These are phyloP conservation scores for Cymbopogon flexuosus DNA, from an alignment of 202 grass and related monocot species.

Conservation along the genomic window DNA sequence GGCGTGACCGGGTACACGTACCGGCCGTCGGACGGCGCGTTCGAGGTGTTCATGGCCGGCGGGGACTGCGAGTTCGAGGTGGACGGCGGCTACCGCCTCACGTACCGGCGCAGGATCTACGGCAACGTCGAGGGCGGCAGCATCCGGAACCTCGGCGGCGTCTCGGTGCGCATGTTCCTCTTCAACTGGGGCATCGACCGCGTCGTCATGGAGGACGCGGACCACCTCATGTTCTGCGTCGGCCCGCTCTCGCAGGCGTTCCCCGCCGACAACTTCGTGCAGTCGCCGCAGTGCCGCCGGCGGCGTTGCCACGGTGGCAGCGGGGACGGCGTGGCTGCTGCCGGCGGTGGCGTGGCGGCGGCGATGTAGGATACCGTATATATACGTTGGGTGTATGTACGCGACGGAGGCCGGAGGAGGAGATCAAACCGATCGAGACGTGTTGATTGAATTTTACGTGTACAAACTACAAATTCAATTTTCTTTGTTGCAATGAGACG, in stretches of 20 bases:
- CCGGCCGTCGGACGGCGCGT: conserved; percentile 43
- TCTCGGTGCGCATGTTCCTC: conserved; percentile 51
- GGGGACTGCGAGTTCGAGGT: conserved; percentile 69
- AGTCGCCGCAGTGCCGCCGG: conserved; percentile 43
- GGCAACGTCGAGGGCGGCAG: conserved; percentile 57
- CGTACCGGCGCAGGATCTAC: conserved; percentile 55
- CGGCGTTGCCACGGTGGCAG: not conserved
- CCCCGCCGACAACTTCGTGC: conserved; percentile 48
- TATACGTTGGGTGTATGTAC: too few relatives aligned
- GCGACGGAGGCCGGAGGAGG: not conserved
- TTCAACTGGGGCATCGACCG: conserved; percentile 60
- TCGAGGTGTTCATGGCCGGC: conserved; percentile 44
- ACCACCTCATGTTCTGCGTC: conserved; percentile 61
- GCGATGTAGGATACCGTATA: not conserved
- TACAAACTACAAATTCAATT: not conserved
- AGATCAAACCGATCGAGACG: not conserved
- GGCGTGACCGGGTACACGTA: conserved; percentile 56
- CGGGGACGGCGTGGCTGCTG: not conserved
- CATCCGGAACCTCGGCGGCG: conserved; percentile 46
- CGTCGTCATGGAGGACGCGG: conserved; percentile 47
- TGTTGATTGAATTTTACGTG: not conserved
- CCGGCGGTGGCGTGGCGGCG: not conserved
- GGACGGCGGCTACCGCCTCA: conserved; percentile 61
- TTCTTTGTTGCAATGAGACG: not conserved
- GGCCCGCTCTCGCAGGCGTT: conserved; percentile 68